These are phyloP conservation scores for Boletus subparvulus DNA, from an alignment of 768 basidiomycete genomes.

Conservation along the genomic window DNA sequence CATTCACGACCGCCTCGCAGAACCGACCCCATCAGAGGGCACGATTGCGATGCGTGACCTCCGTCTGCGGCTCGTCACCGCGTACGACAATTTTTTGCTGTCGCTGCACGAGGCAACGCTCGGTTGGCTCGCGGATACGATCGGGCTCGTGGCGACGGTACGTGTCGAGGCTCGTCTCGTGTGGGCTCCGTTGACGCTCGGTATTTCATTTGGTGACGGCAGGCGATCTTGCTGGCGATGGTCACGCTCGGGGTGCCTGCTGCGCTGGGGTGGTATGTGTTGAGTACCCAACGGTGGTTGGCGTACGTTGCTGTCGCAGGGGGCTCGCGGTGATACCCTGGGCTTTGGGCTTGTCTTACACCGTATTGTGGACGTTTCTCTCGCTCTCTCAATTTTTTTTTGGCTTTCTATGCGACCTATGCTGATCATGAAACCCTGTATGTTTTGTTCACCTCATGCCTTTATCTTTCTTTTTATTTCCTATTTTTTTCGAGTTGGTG, in stretches of 20 bases:
- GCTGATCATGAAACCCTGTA: neutral
- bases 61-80: conserved; percentile 25
- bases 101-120: conserved; percentile 26
- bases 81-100: conserved; percentile 14
- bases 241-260: conserved; percentile 18
- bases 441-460: neutral
- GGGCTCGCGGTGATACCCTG: conserved; percentile 2
- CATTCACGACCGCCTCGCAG: conserved; percentile 2
- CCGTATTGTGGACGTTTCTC: neutral
- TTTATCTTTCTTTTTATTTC: neutral
- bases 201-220: neutral
- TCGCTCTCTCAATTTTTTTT: too few species aligned
- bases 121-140: conserved; percentile 23
- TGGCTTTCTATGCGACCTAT: conserved; percentile 1
- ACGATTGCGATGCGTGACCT: conserved; percentile 23
- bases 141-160: conserved; percentile 19
- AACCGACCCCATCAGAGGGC: conserved; percentile 28
- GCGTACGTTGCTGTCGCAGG: neutral
- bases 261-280: conserved; percentile 21
- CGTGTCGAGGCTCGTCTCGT: too few species aligned
- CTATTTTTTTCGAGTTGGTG: too few species aligned
- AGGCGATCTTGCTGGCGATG: conserved; percentile 23
- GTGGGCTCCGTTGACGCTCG: neutral
- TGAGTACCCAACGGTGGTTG: conserved; percentile 12
- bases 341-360: too few species aligned